Evolutionary conservation across 2,329 filamentous ascomycete genomes (phyloP).

Genomic region (Ophiosphaerella korrae): DNA sequence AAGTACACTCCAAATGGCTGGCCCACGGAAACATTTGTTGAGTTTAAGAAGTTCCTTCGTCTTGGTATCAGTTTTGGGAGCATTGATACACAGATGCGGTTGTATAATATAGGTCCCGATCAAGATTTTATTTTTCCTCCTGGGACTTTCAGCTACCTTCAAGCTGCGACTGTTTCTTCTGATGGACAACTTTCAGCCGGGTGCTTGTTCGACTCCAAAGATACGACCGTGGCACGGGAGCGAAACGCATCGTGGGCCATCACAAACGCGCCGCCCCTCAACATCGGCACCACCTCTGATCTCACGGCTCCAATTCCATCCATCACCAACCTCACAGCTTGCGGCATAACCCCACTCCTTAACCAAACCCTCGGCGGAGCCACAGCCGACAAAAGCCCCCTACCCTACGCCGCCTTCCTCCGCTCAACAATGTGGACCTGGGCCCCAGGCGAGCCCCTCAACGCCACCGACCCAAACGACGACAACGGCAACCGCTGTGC

Average conservation of each 20-base stretch:
- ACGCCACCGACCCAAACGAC: constrained; percentile 44
- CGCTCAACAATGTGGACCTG: constrained; percentile 65
- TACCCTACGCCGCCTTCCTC: constrained; percentile 58
- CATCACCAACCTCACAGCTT: constrained; percentile 55
- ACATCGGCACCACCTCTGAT: constrained; percentile 28
- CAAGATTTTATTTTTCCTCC: constrained; percentile 60
- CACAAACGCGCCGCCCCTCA: constrained; percentile 21
- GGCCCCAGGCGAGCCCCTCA: constrained; percentile 61
- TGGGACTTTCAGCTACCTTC: constrained; percentile 32
- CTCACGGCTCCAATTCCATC: constrained; percentile 28
- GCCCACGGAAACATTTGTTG: constrained; percentile 65
- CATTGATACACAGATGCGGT: constrained; percentile 62
- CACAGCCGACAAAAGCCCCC: constrained; percentile 56
- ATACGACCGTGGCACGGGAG: constrained; percentile 47
- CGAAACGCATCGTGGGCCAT: constrained; percentile 57
- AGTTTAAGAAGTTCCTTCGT: constrained; percentile 59
- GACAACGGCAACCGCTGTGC: constrained; percentile 58
- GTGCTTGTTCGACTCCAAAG: constrained; percentile 59
- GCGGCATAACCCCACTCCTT: constrained; percentile 65
- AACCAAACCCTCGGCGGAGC: constrained; percentile 60
- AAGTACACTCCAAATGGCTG: constrained; percentile 63
- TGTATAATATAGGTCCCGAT: constrained; percentile 62
- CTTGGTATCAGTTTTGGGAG: constrained; percentile 62
- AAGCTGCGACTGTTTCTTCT: constrained; percentile 38
- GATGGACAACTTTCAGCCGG: constrained; percentile 54